Evolutionary conservation across 805 yeast genomes (phyloP).

Genomic region (Myxozyma sirexii): DNA sequence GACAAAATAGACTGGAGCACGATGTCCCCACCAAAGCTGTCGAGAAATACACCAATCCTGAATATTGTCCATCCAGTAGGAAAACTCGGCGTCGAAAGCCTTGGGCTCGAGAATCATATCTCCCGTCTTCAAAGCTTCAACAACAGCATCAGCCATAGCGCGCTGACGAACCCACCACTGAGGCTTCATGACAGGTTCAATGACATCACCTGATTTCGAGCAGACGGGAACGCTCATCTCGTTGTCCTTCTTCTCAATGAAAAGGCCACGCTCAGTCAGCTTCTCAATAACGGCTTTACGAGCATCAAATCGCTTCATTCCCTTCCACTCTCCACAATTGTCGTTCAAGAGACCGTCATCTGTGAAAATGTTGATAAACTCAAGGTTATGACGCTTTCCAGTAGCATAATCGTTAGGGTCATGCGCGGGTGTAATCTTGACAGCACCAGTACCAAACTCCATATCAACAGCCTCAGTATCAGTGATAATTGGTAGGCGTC

Average conservation of each 20-base stretch:
- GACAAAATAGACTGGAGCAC: slow-evolving; percentile 94
- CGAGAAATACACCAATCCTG: slow-evolving; percentile 99
- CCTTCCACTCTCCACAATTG: slow-evolving; percentile 90
- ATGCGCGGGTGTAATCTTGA: slow-evolving; percentile 97
- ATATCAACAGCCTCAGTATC: slow-evolving; percentile 96
- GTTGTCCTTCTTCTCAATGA: slow-evolving; percentile 83
- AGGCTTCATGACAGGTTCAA: slow-evolving; percentile 95
- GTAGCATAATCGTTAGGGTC: slow-evolving; percentile 96
- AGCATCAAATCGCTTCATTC: slow-evolving; percentile 93
- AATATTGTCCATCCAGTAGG: slow-evolving; percentile 92
- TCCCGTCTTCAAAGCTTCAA: slow-evolving; percentile 81
- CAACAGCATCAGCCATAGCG: slow-evolving; percentile 85
- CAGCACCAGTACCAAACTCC: slow-evolving; percentile 99
- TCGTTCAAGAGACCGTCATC: slow-evolving; percentile 91
- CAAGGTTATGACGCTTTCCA: slow-evolving; percentile 91
- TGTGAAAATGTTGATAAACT: slow-evolving; percentile 84
- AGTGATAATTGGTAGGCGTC: slow-evolving; percentile 81
- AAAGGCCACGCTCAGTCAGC: slow-evolving; percentile 73
- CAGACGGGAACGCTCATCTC: slow-evolving; percentile 95
- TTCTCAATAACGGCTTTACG: slow-evolving; percentile 79
- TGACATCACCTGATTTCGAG: slow-evolving; percentile 94
- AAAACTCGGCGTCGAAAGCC: slow-evolving; percentile 88
- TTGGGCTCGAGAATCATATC: slow-evolving; percentile 81
- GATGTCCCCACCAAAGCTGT: slow-evolving; percentile 94
- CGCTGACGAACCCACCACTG: slow-evolving; percentile 99